Base-by-base conservation (phyloP, 2,329 filamentous ascomycete species). In the Neoscytalidium dimidiatum region DNA sequence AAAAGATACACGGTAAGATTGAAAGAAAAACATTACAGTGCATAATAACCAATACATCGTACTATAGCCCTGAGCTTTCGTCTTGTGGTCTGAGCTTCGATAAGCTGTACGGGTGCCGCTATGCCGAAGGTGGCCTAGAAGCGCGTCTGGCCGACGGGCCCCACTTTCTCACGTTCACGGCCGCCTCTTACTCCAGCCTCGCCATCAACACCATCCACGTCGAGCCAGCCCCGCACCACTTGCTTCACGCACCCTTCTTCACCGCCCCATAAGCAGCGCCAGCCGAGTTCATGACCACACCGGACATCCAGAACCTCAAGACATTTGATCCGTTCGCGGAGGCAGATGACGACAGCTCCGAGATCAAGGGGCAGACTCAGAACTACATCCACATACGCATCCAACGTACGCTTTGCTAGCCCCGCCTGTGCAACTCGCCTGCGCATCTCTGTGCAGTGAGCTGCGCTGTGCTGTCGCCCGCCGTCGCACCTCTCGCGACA, bases 301-400 rank as follows among this genome's bases (percentile, higher is more conserved):
- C 38, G 44, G 58, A 62, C 31, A 62, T 62, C 58, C 58, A 62
- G 44, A 97, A 60, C 56, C 56, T 60, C 35, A 60, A 60, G 56
- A 28, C 56, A 60, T 60, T 60, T 60, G 95, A 99, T 90, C 95
- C 95, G 91, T 99, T 99, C 92, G 95, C 95, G 90, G 95, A 98
- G 92, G 95, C 94, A 89, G 95, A 97, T 92, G 94, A 97, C 90
- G 94, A 96, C 83, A 93, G 91, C 82, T 94, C 93, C 86, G 92
- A 96, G 85, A 90, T 89, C 80, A 95, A 95, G 84, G 56, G 56
- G 28, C 91, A 95, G 86, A 89, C 91, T 80, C 92, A 96, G 84
- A 96, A 96, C 84, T 97, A 97, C 82, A 97, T 98, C 82, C 95
- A 98, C 85, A 98, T 99, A 83, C 94, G 95, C 83, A 98, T 98